Evolutionary conservation across 148 eudicot genomes (phyloP), one percentile per base, ranked within the genome.

Genomic region (Spergularia marina): DNA sequence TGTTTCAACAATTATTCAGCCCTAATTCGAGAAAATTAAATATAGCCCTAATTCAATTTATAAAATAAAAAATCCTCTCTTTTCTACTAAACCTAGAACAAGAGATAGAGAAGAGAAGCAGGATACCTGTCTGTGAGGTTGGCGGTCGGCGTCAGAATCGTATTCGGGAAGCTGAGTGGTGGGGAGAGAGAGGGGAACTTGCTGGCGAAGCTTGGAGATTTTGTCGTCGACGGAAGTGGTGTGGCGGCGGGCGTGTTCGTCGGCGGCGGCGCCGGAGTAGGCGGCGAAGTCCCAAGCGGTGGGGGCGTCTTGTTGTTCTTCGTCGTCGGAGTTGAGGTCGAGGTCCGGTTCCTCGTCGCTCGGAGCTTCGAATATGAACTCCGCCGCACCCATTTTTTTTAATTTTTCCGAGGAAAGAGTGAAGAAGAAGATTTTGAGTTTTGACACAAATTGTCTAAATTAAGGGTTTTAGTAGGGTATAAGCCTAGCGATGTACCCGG

Each of bases 211-310:
- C 61, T 82, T 89, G 41, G 80, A 77, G 67, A 94, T 94, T 70
- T 94, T 94, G 17, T 79, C 74, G 67, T 94, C 97, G 56, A 94
- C 77, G 58, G 97, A 94, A 61, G 97, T 92, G 49, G 98, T 94
- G 76, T 88, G 84, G 4, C 96, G 85, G 62, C 89, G 89, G 51
- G 84, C 77, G 77, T 94, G 97, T 40, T 94, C 98, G 2, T 91
- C 96, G 23, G 91, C 88, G 30, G 84, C 96, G 12, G 93, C 89
- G 76, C 87, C 91, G 0, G 91, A 83, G 80, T 82, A 94, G 9
- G 93, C 73, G 9, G 92, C 89, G 81, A 94, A 94, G 75, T 91
- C 94, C 98, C 98, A 94, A 6, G 96, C 89, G 4, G 98, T 84
- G 51, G 83, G 86, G n/a, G 84, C 7, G 57, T 81, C 47, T 16